Conservation (phyloP, 768 basidiomycete species). For the Podaxis mareebaensis region DNA sequence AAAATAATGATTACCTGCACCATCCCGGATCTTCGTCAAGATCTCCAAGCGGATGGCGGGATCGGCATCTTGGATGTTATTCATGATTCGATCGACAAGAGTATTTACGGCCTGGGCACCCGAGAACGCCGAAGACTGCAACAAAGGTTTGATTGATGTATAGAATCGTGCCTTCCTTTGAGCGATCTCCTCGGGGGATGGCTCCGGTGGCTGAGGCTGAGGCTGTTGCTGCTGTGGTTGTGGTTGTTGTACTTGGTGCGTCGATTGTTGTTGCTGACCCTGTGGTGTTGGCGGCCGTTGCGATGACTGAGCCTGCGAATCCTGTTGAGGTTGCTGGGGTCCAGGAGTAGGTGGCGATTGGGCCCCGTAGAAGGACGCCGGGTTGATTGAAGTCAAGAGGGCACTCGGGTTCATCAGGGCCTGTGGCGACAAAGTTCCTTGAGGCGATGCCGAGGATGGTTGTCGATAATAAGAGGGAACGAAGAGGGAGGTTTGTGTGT, state of each 20-base stretch:
- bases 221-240: conserved; percentile 20
- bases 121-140: conserved; percentile 60
- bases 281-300: conserved; percentile 18
- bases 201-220: conserved; percentile 27
- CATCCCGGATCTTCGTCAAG: conserved; percentile 77
- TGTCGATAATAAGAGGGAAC: conserved; percentile 30
- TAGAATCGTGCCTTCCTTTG: conserved; percentile 58
- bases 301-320: conserved; percentile 16
- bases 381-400: conserved; percentile 51
- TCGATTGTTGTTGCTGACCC: not conserved
- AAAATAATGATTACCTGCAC: conserved; percentile 84
- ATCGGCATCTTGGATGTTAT: conserved; percentile 66
- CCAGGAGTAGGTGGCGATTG: conserved; percentile 20
- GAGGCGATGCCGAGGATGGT: conserved; percentile 38
- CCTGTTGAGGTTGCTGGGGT: conserved; percentile 21
- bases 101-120: conserved; percentile 67
- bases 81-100: conserved; percentile 58
- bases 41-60: conserved; percentile 69
- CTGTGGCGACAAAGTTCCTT: conserved; percentile 70
- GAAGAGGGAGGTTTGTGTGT: conserved; percentile 18
- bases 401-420: conserved; percentile 36
- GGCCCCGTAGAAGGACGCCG: conserved; percentile 33
- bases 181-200: conserved; percentile 40
- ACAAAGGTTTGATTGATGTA: conserved; percentile 50
- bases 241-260: conserved; percentile 10